These are phyloP conservation scores for Entophlyctis helioformis DNA, from an alignment of 192 early-diverging fungal species.

Conservation along the genomic window DNA sequence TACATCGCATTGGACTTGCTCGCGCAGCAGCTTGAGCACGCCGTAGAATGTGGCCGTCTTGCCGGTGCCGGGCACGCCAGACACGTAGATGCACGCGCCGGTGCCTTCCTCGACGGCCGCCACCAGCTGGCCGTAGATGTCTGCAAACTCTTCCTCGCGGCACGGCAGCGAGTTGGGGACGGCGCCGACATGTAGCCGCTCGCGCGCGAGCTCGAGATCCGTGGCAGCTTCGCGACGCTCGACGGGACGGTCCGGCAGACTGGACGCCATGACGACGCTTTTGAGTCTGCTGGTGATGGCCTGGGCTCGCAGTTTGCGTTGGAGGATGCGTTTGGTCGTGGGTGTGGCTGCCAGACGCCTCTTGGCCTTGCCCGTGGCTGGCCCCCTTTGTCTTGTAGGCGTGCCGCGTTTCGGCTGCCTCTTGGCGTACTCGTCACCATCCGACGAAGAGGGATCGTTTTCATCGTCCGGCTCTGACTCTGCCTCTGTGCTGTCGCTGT, in stretches of 20 bases:
- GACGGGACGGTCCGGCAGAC: not conserved
- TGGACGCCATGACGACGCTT: too few relatives aligned
- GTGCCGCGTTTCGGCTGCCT: too few relatives aligned
- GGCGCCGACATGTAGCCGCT: conserved; percentile 77
- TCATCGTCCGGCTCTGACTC: too few relatives aligned
- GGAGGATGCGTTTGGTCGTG: too few relatives aligned
- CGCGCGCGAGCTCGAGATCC: conserved; percentile 39
- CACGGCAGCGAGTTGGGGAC: conserved; percentile 88
- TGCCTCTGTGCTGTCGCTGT: too few relatives aligned
- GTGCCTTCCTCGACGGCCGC: conserved; percentile 68
- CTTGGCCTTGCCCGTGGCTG: too few relatives aligned
- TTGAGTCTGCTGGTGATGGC: too few relatives aligned
- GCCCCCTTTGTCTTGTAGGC: too few relatives aligned
- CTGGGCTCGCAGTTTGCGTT: too few relatives aligned
- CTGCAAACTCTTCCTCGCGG: conserved; percentile 80
- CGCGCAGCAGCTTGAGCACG: conserved; percentile 61
- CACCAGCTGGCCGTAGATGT: conserved; percentile 63
- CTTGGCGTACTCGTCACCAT: too few relatives aligned
- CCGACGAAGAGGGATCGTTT: too few relatives aligned
- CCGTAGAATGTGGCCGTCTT: conserved; percentile 92
- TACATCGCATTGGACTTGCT: conserved; percentile 45
- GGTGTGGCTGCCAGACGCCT: too few relatives aligned
- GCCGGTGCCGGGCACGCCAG: conserved; percentile 92
- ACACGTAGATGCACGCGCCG: conserved; percentile 87
- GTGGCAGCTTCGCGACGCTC: not conserved